Evolutionary conservation across 331 rosid genomes (phyloP).

Genomic region (Quercus lobata): DNA sequence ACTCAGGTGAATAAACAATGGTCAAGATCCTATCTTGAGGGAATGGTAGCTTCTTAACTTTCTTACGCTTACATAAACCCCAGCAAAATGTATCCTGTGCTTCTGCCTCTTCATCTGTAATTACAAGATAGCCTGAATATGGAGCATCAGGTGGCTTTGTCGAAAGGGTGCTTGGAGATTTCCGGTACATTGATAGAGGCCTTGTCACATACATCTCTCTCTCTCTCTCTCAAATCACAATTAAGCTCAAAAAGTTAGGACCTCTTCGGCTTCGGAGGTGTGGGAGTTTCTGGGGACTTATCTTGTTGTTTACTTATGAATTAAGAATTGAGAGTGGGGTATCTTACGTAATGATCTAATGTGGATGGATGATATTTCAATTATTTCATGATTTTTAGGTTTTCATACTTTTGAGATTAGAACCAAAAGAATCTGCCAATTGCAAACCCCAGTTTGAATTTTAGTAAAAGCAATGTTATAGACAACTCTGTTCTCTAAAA

Average conservation of each 20-base stretch:
- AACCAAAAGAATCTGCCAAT: neutral
- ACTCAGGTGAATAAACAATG: slow-evolving; percentile 48
- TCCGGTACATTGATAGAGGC: slow-evolving; percentile 77
- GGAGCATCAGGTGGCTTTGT: slow-evolving; percentile 59
- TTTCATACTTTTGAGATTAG: neutral
- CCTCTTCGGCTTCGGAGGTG: neutral
- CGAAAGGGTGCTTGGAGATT: slow-evolving; percentile 51
- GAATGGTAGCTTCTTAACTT: slow-evolving; percentile 59
- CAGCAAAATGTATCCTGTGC: slow-evolving; percentile 56
- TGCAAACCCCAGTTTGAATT: neutral
- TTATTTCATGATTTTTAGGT: neutral
- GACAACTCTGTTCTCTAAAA: too few species aligned
- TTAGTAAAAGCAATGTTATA: neutral
- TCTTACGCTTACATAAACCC: slow-evolving; percentile 44
- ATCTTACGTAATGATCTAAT: neutral
- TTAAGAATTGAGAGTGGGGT: neutral
- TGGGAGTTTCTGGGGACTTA: neutral
- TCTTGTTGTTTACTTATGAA: neutral
- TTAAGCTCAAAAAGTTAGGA: neutral
- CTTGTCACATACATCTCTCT: slow-evolving; percentile 69
- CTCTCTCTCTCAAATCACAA: neutral
- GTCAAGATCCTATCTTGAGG: slow-evolving; percentile 69
- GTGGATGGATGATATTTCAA: neutral
- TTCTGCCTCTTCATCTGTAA: slow-evolving; percentile 83
- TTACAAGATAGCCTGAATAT: slow-evolving; percentile 61